Percentiles rank a stretch among this genome's conserved stretches.
phyloP scores from a whole-genome alignment of 805 yeast genomes.

The Debaryomyces maramus region DNA sequence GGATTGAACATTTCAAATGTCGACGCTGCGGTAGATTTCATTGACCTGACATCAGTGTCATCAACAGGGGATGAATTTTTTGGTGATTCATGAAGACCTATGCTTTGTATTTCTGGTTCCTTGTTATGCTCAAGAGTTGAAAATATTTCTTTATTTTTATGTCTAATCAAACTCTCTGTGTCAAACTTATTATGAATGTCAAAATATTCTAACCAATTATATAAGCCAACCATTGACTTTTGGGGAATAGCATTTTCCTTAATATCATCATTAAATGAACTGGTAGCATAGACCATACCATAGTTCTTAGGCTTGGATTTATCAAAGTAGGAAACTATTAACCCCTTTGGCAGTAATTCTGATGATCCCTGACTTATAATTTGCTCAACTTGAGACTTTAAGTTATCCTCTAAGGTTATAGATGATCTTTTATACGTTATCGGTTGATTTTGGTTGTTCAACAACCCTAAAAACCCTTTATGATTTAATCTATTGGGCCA shows the following conservation, averaged over 20 bases:
- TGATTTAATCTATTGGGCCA: conserved; percentile 41
- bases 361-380: neutral
- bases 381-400: conserved; percentile 17
- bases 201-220: conserved; percentile 33
- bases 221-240: conserved; percentile 20
- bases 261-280: conserved; percentile 4
- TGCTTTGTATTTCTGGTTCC: conserved; percentile 2
- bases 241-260: conserved; percentile 6
- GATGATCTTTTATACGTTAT: conserved; percentile 31
- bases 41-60: conserved; percentile 6
- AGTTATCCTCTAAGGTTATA: conserved; percentile 11
- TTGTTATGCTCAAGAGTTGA: neutral
- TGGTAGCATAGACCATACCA: conserved; percentile 27
- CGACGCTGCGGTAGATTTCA: conserved; percentile 11
- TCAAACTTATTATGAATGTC: conserved; percentile 27
- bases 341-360: conserved; percentile 21
- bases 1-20: conserved; percentile 36
- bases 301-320: conserved; percentile 27
- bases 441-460: conserved; percentile 13
- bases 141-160: conserved; percentile 16
- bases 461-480: conserved; percentile 36
- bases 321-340: conserved; percentile 29
- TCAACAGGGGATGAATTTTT: neutral
- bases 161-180: conserved; percentile 14
- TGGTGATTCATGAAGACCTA: too few species aligned